Evolutionary conservation across 495 filamentous ascomycete genomes (phyloP), one percentile per base, ranked within the genome.

Genomic region (Penicillium cataractarum): DNA sequence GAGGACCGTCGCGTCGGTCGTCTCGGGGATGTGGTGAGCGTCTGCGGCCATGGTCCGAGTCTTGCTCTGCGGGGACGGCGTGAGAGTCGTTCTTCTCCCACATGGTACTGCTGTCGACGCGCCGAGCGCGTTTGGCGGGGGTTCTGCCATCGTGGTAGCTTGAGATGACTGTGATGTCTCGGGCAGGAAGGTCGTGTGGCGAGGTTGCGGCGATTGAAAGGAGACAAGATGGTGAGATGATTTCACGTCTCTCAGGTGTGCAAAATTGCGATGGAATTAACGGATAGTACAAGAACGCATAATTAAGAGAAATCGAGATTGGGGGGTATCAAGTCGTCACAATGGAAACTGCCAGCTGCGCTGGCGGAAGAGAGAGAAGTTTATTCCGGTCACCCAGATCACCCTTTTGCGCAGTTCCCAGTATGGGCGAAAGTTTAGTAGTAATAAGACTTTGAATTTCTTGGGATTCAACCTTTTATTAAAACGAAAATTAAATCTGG

Each of bases 81-180:
- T 64, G 58, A 37, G 60, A 63, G 21, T 82, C 80, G 55, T 78
- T 76, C 44, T 73, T 75, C 49, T 86, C 83, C 82, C 82, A 84
- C 81, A 83, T 86, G 17, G 77, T 65, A 7, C 80, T 73, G 68
- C 80, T 86, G 55, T 86, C 82, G 19, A 76, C 76, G 19, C 82
- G 78, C 55, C 82, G 81, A 33, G 82, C 72, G 40, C 84, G 84
- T 65, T 87, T 86, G 40, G 80, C 67, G 50, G 82, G 80, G 82
- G 84, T 55, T 86, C 84, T 15, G 80, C 70, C 83, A 85, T 85
- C 51, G 62, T 75, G 65, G 27, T 37, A 57, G 42, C 52, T 55
- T 35, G 57, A 59, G 54, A 51, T 59, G 58, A 49, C 59, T 55
- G 57, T 24, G 66, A 65, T 63, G 62, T 55, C 61, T 66, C 37